Base-by-base conservation (phyloP, 768 basidiomycete species). In the Lactifluus pinguis region DNA sequence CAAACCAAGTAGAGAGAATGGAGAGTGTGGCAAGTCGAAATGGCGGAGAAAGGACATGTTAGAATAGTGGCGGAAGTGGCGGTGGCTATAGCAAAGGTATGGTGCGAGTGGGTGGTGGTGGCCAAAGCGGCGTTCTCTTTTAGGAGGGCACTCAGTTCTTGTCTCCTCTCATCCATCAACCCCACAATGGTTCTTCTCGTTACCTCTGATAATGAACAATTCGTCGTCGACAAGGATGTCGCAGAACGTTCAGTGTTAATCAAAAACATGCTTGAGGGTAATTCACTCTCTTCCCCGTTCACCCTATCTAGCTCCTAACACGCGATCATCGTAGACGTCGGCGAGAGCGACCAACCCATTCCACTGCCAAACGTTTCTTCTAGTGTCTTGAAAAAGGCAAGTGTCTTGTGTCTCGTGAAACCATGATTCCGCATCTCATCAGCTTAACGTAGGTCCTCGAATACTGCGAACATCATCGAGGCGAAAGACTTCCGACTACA, bases 201-300 rank as follows among this genome's bases (percentile, higher is more conserved):
- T 71, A 95, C 92, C 42, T 98, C 95, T 49, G 97, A 99, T 74
- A 93, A 91, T 67, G 97, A 98, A 75, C 84, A 87, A 65, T 99
- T 95, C 77, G 80, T 82, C 55, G 89, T 95, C 65, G 94, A 98
- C 72, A 91, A 87, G 75, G 90, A 94, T 59, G 91, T 99, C 59
- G 92, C 92, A 58, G 91, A 95, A 77, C 90, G 97, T 73, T 88
- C 85, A 64, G 93, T 95, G 10, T 83, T 99, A 68, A 97, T 99
- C 76, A 97, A 95, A 81, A 95, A 97, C 80, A 98, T 99, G 97
- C 88, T 98, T 55, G 97, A 98, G 76, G 97, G 97, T 92, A 41
- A 53, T 15, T 45, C 25, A 25, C 29, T 19, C 6, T 11, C 47
- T 5, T 14, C 19, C 17, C 60, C 60, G 55, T 41, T 53, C 58